Percentiles rank a stretch among this genome's conserved stretches.
Evolutionary conservation across 306 rosid species (phyloP).

Genomic region (Pyrus communis): DNA sequence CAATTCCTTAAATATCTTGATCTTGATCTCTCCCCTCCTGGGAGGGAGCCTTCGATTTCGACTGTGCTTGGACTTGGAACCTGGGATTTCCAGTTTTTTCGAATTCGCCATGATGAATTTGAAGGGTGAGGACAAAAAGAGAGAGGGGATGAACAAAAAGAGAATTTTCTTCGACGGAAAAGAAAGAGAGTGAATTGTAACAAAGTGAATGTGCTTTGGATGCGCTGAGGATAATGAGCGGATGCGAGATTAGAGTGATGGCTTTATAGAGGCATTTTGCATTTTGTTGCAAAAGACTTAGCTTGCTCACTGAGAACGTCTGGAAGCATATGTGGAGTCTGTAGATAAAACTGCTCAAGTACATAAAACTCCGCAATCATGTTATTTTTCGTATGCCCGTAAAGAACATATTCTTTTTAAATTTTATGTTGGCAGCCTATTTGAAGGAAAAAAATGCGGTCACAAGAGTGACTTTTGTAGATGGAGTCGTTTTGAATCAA

Average conservation of each 20-base stretch:
- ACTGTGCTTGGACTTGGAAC: neutral
- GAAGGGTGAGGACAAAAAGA: neutral
- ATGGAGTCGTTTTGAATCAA: too few relatives aligned
- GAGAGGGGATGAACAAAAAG: neutral
- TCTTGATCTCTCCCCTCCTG: conserved; percentile 33
- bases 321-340: too few relatives aligned
- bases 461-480: too few relatives aligned
- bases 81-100: conserved; percentile 2
- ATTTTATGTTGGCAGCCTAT: too few relatives aligned
- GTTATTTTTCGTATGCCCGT: too few relatives aligned
- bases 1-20: conserved; percentile 10
- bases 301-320: too few relatives aligned
- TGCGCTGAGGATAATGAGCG: neutral
- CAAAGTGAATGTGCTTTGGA: neutral
- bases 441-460: too few relatives aligned
- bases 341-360: too few relatives aligned
- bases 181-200: neutral
- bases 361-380: too few relatives aligned
- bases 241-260: neutral
- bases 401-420: too few relatives aligned
- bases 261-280: too few relatives aligned
- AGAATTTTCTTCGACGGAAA: neutral
- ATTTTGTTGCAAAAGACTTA: too few relatives aligned
- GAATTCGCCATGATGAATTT: neutral
- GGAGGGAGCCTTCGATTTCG: neutral